Evolutionary conservation across 2,329 filamentous ascomycete genomes (phyloP).

Genomic region (Clonostachys byssicola): DNA sequence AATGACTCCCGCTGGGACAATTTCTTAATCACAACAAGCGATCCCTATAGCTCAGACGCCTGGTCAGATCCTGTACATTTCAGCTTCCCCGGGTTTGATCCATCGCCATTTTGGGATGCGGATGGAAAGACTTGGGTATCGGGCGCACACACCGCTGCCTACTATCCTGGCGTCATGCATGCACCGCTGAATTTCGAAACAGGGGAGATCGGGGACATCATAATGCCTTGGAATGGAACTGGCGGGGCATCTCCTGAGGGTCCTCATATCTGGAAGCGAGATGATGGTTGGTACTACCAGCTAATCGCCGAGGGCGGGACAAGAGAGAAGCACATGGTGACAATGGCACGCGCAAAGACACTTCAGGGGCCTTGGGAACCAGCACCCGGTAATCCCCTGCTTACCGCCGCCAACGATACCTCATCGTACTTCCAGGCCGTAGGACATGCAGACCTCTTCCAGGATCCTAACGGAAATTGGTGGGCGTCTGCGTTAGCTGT

Average conservation of each 20-base stretch:
- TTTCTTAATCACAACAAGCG: conserved; percentile 30
- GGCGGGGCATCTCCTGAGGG: conserved; percentile 32
- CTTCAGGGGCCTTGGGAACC: conserved; percentile 37
- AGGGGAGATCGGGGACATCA: conserved; percentile 19
- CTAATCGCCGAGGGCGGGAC: conserved; percentile 46
- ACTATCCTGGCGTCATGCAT: conserved; percentile 10
- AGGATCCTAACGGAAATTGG: conserved; percentile 40
- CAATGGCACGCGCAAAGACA: conserved; percentile 31
- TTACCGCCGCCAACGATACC: conserved; percentile 29
- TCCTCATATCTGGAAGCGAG: conserved; percentile 36
- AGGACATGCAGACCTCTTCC: conserved; percentile 40
- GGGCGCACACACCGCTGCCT: conserved; percentile 16
- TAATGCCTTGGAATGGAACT: conserved; percentile 37
- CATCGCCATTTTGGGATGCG: conserved; percentile 11
- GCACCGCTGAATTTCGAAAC: conserved; percentile 25
- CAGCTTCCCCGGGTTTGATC: conserved; percentile 11
- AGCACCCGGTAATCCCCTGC: conserved; percentile 34
- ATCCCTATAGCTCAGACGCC: conserved; percentile 27
- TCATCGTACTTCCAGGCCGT: conserved; percentile 33
- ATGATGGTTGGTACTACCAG: conserved; percentile 38
- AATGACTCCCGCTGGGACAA: conserved; percentile 15
- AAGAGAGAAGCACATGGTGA: conserved; percentile 29
- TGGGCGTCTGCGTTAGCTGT: conserved; percentile 9
- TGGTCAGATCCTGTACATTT: conserved; percentile 29
- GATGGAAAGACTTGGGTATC: conserved; percentile 25